Conservation (phyloP, 208 protist species). For the Trichomonas gallinae region DNA sequence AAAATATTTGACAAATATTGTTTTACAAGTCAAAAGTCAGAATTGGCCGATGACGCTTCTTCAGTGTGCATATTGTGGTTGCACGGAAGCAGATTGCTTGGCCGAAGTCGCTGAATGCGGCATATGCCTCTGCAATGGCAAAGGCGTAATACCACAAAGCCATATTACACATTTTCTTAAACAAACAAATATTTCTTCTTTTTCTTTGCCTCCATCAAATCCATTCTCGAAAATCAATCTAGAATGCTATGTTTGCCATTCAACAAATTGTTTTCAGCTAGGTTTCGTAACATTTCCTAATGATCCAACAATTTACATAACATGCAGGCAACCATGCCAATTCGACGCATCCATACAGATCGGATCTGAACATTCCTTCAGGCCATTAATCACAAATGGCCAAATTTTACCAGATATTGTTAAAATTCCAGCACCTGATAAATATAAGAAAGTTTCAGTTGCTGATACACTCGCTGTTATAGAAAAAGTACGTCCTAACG, state of each 20-base stretch:
- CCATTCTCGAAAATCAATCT: not conserved
- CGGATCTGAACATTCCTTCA: not conserved
- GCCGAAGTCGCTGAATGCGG: not conserved
- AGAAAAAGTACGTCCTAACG: not conserved
- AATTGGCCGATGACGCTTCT: not conserved
- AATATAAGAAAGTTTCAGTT: not conserved
- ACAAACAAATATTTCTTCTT: not conserved
- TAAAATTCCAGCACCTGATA: not conserved
- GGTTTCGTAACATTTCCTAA: not conserved
- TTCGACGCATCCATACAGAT: not conserved
- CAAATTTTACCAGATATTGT: not conserved
- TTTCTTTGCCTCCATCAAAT: not conserved
- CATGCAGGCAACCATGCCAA: not conserved
- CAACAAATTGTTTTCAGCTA: not conserved
- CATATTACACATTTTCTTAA: not conserved
- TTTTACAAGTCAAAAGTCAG: not conserved
- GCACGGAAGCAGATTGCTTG: not conserved
- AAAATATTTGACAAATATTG: no score
- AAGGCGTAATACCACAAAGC: not conserved
- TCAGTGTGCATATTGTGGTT: not conserved
- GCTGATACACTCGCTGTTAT: not conserved
- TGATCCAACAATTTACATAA: not conserved
- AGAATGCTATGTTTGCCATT: not conserved
- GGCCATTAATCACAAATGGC: not conserved
- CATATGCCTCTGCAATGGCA: not conserved